Evolutionary conservation across 2,329 filamentous ascomycete species (phyloP).

Genomic region (Knoxdaviesia proteae): DNA sequence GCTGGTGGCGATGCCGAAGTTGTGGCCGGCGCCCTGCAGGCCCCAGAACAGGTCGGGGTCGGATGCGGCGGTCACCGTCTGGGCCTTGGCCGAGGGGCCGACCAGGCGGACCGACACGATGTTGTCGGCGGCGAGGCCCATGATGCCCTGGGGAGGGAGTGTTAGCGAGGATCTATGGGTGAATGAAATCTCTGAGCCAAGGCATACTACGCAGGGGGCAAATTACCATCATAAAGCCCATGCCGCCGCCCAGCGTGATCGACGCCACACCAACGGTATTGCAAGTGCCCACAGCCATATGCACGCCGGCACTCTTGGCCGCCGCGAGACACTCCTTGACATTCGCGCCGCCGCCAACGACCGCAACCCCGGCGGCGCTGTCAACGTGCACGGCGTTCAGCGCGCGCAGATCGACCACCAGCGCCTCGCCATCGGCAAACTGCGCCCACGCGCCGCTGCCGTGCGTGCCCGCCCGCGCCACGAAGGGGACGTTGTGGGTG

Average conservation of each 20-base stretch:
- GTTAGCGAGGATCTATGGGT: no score
- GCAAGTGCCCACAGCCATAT: no score
- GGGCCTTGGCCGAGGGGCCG: neutral
- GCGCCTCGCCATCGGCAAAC: neutral
- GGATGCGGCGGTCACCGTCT: neutral
- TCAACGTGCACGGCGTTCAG: neutral
- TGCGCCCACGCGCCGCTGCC: neutral
- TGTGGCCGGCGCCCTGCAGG: constrained; percentile 33
- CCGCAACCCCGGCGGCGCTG: neutral
- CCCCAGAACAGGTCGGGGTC: constrained; percentile 8
- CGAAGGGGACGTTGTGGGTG: neutral
- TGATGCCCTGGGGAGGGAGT: neutral
- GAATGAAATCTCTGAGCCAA: no score
- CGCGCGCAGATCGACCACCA: neutral
- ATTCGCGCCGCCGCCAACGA: neutral
- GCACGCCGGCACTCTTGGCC: neutral
- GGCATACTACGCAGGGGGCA: no score
- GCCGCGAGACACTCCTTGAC: neutral
- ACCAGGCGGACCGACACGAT: neutral
- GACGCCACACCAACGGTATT: no score
- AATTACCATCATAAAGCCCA: no score
- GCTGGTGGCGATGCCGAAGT: constrained; percentile 36
- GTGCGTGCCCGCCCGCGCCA: neutral
- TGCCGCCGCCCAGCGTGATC: no score
- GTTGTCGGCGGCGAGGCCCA: neutral